Base-by-base conservation (phyloP, 208 protist species). In the Trypanosoma lewisi region DNA sequence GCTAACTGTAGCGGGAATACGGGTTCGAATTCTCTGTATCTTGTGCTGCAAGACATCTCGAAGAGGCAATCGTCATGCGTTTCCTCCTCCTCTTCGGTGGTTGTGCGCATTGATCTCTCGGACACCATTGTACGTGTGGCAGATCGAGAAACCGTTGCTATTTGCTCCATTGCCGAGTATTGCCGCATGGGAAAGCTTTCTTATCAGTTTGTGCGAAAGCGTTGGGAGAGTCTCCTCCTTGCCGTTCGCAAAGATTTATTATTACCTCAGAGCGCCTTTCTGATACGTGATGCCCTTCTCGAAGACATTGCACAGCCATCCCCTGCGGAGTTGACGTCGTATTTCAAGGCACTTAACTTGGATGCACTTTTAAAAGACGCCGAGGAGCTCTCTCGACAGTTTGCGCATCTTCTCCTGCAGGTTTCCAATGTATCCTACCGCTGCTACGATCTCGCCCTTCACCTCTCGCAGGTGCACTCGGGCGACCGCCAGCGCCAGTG, bases 141-240 rank as follows among this genome's bases (percentile, higher is more conserved):
- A 6, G 45, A 23, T 6, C 66, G 69, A 30, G 67, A 54, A 12
- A 68, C 63, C 1, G 63, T 83, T 36, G 65, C 70, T 25, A 11
- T 83, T 25, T 86, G 80, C 55, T 67, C 73, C 50, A 71, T 85
- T 28, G 64, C 69, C 19, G 83, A 87, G 62, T 78, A 83, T 61
- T 78, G 67, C 49, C 67, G 78, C 9, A 55, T 78, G 27, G 78
- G 77, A 8, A 60, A 57, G 19, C 63, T 65, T 8, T 68, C 55
- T 16, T 75, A 74, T 54, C 57, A 50, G 12, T 44, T 54, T 42
- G 72, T 66, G 3, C 44, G 53, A 31, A 56, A 45, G 4, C 52
- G 59, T 7, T 90, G 80, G 80, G 47, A 30, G 25, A 30, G 37
- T 23, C 62, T 79, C 25, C 54, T 80, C 41, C 63, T 30, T 4